Base-by-base conservation (phyloP, 192 early-diverging fungal species). In the Coemansia sp. region DNA sequence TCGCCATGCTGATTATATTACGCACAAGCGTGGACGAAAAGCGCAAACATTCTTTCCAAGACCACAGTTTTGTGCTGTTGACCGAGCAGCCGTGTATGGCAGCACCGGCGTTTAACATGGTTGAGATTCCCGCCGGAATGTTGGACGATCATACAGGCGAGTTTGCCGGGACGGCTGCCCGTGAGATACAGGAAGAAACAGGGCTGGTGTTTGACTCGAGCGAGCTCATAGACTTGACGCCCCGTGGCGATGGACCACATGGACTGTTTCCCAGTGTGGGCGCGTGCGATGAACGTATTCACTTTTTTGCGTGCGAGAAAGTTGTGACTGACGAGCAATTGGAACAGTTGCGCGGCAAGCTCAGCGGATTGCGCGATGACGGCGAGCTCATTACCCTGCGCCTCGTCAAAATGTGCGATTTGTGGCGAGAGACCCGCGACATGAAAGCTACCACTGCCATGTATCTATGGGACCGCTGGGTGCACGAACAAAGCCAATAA, bases 61-160 rank as follows among this genome's bases (percentile, higher is more conserved):
- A 83, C 19, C 45, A 67, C 6, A 74, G 84, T 14, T 83, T 83
- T 17, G 86, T 87, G 21, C 81, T 93, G 25, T 61, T 95, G 49
- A 87, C 88, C 1, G 77, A 86, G 62, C 93, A 95, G 67, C 86
- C 93, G 10, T 81, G 92, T 1, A 53, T 93, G 22, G 80, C 93
- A 0, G 83, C 89, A 6, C 85, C 88, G 0, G 75, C 82, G 4
- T 64, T 88, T 21, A n/a, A 65, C 0, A 82, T 90, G 63, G 66
- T 80, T 48, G 93, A 93, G 70, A 77, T 95, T 31, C 93, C 93
- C 1, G 93, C 93, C 1, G 91, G 91, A 1, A 95, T 95, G 93
- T 65, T 93, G 31, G 90, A 93, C 64, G 91, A 80, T 37, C 29
- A 37, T 21, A 83, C 80, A 25, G 87, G 86, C 17, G 80, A 83